These are phyloP conservation scores for Fragaria iinumae DNA, from an alignment of 306 rosid species.

Conservation along the genomic window DNA sequence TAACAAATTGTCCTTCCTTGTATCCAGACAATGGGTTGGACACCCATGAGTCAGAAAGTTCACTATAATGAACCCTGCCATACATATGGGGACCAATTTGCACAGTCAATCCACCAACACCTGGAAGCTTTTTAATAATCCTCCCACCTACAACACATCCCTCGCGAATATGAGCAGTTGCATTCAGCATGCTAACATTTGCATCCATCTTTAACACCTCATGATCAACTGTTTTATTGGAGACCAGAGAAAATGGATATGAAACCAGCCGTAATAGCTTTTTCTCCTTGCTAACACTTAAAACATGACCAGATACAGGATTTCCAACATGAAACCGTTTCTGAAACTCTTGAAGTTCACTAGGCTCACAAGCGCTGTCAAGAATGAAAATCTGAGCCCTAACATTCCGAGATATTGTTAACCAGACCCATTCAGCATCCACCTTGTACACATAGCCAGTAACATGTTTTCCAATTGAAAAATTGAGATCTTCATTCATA, in stretches of 20 bases:
- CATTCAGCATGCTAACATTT: slow-evolving; percentile 26
- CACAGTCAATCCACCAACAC: slow-evolving; percentile 80
- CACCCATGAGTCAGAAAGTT: slow-evolving; percentile 61
- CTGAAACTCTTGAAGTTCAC: slow-evolving; percentile 63
- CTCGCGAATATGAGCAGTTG: slow-evolving; percentile 46
- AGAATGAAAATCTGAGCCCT: slow-evolving; percentile 76
- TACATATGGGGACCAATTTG: slow-evolving; percentile 67
- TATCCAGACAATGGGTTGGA: slow-evolving; percentile 77
- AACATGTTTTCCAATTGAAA: slow-evolving; percentile 56
- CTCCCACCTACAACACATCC: slow-evolving; percentile 76
- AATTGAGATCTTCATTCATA: slow-evolving; percentile 36
- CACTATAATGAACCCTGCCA: slow-evolving; percentile 84
- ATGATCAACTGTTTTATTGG: slow-evolving; percentile 25
- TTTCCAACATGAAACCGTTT: slow-evolving; percentile 62
- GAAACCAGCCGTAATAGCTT: slow-evolving; percentile 60
- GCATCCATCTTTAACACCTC: slow-evolving; percentile 27
- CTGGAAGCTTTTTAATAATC: slow-evolving; percentile 68
- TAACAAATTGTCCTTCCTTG: slow-evolving; percentile 81
- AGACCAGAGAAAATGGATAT: slow-evolving; percentile 31
- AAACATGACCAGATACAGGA: slow-evolving; percentile 56
- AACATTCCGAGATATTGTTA: slow-evolving; percentile 61
- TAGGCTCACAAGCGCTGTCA: slow-evolving; percentile 74
- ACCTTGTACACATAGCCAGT: slow-evolving; percentile 78
- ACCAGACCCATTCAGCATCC: slow-evolving; percentile 80
- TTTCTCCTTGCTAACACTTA: slow-evolving; percentile 55